phyloP scores from a whole-genome alignment of 352 stramenopile genomes.

The Halophytophthora polymorphica region DNA sequence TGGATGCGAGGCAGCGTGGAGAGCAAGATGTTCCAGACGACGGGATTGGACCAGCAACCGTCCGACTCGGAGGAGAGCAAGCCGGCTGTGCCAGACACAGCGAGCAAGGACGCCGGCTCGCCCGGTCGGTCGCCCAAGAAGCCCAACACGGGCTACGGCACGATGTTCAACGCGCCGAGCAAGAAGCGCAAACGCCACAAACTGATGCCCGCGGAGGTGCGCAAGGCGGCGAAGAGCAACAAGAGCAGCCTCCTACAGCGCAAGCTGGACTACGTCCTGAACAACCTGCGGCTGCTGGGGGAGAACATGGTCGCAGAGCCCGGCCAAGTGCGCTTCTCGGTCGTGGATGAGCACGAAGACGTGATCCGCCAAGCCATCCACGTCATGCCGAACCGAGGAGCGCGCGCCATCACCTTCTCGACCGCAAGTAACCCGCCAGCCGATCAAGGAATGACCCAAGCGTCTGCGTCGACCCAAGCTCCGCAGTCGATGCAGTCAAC shows the following conservation, averaged over 20 bases:
- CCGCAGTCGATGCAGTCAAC: not conserved
- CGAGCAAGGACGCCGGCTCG: conserved; percentile 13
- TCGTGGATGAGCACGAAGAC: conserved; percentile 33
- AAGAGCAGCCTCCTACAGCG: conserved; percentile 40
- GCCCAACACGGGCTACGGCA: conserved; percentile 27
- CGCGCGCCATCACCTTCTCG: conserved; percentile 2
- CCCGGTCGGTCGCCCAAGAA: conserved; percentile 20
- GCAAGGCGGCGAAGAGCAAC: conserved; percentile 27
- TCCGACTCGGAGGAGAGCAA: conserved; percentile 10
- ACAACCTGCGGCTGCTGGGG: conserved; percentile 41
- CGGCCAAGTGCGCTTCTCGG: conserved; percentile 43
- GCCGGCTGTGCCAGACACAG: conserved; percentile 6
- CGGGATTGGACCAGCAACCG: conserved; percentile 22
- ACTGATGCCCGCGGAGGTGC: conserved; percentile 7
- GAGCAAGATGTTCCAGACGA: conserved; percentile 57
- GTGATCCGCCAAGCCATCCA: conserved; percentile 40
- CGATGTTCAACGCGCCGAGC: conserved; percentile 26
- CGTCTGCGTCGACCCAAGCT: not conserved
- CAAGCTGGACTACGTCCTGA: conserved; percentile 47
- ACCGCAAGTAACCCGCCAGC: conserved; percentile 7
- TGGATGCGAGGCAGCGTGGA: conserved; percentile 87
- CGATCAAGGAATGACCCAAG: not conserved
- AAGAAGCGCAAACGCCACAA: conserved; percentile 37
- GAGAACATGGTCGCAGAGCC: conserved; percentile 35
- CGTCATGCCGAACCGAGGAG: conserved; percentile 32